Conservation (phyloP, 495 filamentous ascomycete species). For the Saxophila tyrrhenica region DNA sequence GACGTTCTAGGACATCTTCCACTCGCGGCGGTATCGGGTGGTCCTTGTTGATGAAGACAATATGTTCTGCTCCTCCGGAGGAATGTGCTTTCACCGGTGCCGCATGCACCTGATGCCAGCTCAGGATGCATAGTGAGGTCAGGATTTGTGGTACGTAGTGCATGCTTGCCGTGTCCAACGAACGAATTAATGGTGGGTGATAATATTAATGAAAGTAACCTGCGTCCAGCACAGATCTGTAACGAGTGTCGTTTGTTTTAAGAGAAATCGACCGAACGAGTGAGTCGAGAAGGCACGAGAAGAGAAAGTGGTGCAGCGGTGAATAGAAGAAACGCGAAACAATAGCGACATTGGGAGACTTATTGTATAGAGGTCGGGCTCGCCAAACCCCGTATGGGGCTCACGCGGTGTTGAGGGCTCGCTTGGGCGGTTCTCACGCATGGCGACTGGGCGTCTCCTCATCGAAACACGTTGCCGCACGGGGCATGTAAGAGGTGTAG, state of each 20-base stretch:
- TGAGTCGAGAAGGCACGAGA: neutral
- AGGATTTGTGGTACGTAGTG: neutral
- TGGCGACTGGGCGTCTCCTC: neutral
- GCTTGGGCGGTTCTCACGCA: neutral
- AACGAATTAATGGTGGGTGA: neutral
- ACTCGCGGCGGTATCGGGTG: slow-evolving; percentile 16
- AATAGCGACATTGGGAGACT: neutral
- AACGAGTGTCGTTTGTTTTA: neutral
- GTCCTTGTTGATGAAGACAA: slow-evolving; percentile 25
- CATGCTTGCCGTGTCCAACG: neutral
- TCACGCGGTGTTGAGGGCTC: neutral
- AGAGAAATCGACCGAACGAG: neutral
- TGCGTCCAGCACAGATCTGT: neutral
- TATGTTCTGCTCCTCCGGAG: slow-evolving; percentile 28
- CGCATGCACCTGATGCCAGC: neutral
- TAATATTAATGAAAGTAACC: neutral
- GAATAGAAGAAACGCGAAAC: neutral
- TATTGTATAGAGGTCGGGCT: neutral
- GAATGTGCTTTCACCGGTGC: slow-evolving; percentile 12
- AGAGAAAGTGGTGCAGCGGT: neutral
- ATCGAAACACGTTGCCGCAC: neutral
- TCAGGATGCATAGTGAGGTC: neutral
- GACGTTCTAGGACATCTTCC: slow-evolving; percentile 22
- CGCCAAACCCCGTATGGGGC: too few species aligned
- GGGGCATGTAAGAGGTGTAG: neutral